phyloP scores from a whole-genome alignment of 768 basidiomycete species.

The Phlebiopsis gigantea region DNA sequence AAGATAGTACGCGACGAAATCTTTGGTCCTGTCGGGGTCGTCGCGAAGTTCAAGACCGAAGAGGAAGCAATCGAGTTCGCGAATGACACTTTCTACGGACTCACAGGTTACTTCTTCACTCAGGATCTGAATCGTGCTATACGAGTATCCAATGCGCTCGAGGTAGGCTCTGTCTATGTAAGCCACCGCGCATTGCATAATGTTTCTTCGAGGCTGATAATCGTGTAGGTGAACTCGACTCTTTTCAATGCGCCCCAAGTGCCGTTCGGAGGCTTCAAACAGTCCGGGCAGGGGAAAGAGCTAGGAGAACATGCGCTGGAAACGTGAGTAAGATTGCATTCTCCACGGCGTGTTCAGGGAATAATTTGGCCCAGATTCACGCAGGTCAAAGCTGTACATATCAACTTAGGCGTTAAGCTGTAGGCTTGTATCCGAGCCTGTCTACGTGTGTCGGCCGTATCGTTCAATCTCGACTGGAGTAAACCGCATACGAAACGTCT shows the following conservation, averaged over 20 bases:
- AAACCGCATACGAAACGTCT: no score
- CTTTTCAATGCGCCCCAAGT: slow-evolving; percentile 31
- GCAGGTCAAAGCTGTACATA: slow-evolving; percentile 6
- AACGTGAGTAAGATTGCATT: slow-evolving; percentile 17
- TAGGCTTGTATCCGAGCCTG: neutral
- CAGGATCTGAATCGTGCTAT: slow-evolving; percentile 38
- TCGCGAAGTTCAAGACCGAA: slow-evolving; percentile 69
- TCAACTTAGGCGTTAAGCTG: neutral
- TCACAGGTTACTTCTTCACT: slow-evolving; percentile 47
- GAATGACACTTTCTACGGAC: slow-evolving; percentile 46
- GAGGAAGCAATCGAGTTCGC: slow-evolving; percentile 29
- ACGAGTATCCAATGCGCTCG: slow-evolving; percentile 33
- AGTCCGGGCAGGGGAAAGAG: slow-evolving; percentile 66
- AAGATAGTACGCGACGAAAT: slow-evolving; percentile 74
- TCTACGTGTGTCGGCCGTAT: no score
- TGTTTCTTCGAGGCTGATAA: neutral
- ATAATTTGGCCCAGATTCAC: neutral
- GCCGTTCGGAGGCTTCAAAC: slow-evolving; percentile 68
- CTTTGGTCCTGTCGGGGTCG: slow-evolving; percentile 74
- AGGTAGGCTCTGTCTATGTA: slow-evolving; percentile 37
- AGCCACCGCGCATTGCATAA: neutral
- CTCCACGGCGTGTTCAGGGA: neutral
- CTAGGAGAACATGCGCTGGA: slow-evolving; percentile 54
- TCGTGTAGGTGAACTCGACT: slow-evolving; percentile 31
- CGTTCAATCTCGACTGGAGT: no score